Conservation (phyloP, 371 early-diverging fungal genomes). For the Capillidium heterosporum region DNA sequence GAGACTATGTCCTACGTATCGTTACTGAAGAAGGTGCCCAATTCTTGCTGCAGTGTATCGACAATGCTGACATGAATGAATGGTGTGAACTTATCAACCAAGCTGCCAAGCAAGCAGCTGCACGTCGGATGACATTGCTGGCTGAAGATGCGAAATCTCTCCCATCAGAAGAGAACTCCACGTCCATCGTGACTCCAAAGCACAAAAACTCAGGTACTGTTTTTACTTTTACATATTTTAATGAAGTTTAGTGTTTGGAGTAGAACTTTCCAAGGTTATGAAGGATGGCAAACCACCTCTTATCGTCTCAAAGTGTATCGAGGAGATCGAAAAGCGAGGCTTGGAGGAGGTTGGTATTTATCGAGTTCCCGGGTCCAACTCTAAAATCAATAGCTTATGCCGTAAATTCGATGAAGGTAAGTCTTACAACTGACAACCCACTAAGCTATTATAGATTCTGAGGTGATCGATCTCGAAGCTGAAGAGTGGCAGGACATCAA, state of each 20-base stretch:
- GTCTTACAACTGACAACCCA: background rate
- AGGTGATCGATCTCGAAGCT: constrained; percentile 30
- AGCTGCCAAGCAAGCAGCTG: constrained; percentile 56
- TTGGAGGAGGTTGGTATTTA: constrained; percentile 72
- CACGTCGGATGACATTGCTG: constrained; percentile 18
- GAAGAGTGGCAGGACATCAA: constrained; percentile 67
- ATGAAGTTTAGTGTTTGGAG: constrained; percentile 30
- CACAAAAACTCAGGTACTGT: constrained; percentile 14
- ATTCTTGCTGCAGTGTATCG: constrained; percentile 52
- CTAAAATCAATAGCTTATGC: constrained; percentile 38
- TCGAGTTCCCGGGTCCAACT: constrained; percentile 53
- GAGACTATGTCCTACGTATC: constrained; percentile 61
- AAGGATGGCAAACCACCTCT: constrained; percentile 30
- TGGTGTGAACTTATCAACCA: constrained; percentile 56
- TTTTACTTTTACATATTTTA: background rate
- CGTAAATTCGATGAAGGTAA: constrained; percentile 37
- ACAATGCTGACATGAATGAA: constrained; percentile 47
- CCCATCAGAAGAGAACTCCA: background rate
- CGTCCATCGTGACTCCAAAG: background rate
- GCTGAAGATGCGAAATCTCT: constrained; percentile 3
- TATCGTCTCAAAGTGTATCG: constrained; percentile 46
- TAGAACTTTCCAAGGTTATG: constrained; percentile 37
- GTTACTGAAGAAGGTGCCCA: constrained; percentile 73
- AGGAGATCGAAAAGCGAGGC: constrained; percentile 54
- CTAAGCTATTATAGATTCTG: constrained; percentile 12